A percentile compares a stretch with the other conserved stretches of the same genome.
Evolutionary conservation across 108 stramenopile genomes (phyloP).

Genomic region (Ochromonas danica): DNA sequence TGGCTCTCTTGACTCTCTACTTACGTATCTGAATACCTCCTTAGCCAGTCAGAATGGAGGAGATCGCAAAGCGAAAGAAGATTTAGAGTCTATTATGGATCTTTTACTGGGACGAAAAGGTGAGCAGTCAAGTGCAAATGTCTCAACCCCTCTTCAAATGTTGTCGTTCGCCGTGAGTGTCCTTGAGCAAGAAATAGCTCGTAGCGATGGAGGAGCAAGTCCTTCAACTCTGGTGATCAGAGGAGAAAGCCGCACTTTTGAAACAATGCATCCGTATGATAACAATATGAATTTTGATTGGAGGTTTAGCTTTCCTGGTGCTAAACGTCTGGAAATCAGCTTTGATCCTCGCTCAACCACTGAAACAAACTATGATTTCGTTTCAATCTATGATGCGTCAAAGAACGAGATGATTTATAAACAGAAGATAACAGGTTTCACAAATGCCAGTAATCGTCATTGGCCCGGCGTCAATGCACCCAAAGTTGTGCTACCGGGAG

Average conservation of each 20-base stretch:
- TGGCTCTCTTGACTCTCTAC: neutral
- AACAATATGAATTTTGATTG: constrained; percentile 22
- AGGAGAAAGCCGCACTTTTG: constrained; percentile 3
- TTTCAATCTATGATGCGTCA: neutral
- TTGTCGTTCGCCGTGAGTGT: neutral
- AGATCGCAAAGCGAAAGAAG: too few relatives aligned
- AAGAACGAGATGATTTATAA: neutral
- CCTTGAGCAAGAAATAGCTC: neutral
- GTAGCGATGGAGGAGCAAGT: too few relatives aligned
- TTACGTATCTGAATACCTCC: neutral
- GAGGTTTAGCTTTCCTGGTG: constrained; percentile 11
- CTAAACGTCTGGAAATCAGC: constrained; percentile 24
- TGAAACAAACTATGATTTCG: constrained; percentile 24
- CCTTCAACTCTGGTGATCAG: too few relatives aligned
- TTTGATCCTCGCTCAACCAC: neutral
- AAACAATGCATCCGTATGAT: constrained; percentile 6
- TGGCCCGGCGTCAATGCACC: constrained; percentile 20
- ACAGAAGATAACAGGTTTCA: neutral
- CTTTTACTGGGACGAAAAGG: too few relatives aligned
- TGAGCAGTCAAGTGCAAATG: neutral
- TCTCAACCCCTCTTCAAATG: neutral
- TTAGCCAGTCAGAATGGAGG: neutral
- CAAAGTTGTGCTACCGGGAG: neutral
- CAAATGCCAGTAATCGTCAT: neutral
- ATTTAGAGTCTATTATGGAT: too few relatives aligned